These are phyloP conservation scores for Plectosphaerella plurivora DNA, from an alignment of 2,329 filamentous ascomycete genomes.

Conservation along the genomic window DNA sequence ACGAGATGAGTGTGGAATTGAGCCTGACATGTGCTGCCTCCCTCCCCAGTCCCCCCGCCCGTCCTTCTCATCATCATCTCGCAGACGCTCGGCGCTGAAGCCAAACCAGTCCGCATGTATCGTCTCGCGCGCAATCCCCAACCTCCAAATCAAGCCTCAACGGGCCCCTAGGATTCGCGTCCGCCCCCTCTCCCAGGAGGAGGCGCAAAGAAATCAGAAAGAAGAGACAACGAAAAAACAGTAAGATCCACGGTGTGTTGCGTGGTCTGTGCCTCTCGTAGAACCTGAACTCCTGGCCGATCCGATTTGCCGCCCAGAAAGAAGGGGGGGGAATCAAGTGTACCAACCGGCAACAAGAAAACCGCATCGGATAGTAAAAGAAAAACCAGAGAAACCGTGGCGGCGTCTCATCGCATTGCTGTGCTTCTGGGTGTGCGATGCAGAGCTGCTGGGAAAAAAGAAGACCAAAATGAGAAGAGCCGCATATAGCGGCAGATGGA, in stretches of 20 bases:
- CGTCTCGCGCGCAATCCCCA: no score
- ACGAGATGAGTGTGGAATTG: no score
- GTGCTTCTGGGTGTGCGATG: background rate
- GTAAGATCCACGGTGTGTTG: background rate
- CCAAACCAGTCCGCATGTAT: no score
- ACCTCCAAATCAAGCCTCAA: no score
- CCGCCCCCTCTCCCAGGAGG: background rate
- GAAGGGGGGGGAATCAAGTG: background rate
- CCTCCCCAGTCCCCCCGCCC: no score
- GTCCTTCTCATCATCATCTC: no score
- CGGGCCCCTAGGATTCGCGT: background rate
- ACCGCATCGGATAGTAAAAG: no score
- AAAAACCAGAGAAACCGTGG: background rate
- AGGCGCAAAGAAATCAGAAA: background rate
- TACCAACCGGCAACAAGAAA: background rate
- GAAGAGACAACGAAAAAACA: background rate
- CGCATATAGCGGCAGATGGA: background rate
- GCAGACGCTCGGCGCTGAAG: no score
- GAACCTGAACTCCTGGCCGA: no score
- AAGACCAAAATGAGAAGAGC: background rate
- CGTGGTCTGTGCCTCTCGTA: no score
- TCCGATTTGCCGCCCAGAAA: background rate
- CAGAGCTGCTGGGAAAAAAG: background rate
- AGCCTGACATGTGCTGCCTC: no score
- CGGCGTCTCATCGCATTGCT: background rate